Evolutionary conservation across 1,284 basidiomycete genomes (phyloP), one percentile per base, ranked within the genome.

Genomic region (Sphagnurus paluster): DNA sequence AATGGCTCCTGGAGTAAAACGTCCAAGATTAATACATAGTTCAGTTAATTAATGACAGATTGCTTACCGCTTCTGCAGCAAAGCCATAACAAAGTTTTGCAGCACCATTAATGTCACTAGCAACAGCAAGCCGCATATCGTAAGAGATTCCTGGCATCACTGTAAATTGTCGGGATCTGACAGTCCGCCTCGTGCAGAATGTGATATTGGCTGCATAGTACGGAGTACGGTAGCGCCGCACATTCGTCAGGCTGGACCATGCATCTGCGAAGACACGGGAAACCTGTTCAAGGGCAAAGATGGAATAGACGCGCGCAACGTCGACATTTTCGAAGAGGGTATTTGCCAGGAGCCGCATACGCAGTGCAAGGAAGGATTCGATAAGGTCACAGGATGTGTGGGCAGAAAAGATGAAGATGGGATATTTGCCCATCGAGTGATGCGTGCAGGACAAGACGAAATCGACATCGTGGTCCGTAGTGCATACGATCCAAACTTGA

Each of bases 401-500:
- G 5, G 37, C 19, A 11, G 43, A 46, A 38, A 39, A 49, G 20
- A 52, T 49, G 42, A 52, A 49, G 33, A 49, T 41, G 6, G 50
- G 50, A 23, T 52, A 52, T 4, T 16, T 16, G 13, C 50, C 50
- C 44, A 52, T 45, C 5, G 23, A 16, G 29, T 49, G 46, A 14
- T 28, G 35, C 13, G 50, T 46, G 20, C 47, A 52, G 10, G 50
- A 52, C 9, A 52, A 33, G 7, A 49, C 29, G 23, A 49, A 44
- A 19, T 52, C 50, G 16, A 49, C 17, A 4, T 28, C 20, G 17
- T 40, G 33, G 24, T 14, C 34, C 5, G 50, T 49, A 13, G 32
- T 49, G 39, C 52, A 54, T 23, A 34, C 38, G 10, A 54, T 42
- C 49, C 49, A 54, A 10, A 52, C n/a, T 17, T 54, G 49, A 20